phyloP scores from a whole-genome alignment of 2,329 filamentous ascomycete genomes.

The Parascedosporium putredinis region DNA sequence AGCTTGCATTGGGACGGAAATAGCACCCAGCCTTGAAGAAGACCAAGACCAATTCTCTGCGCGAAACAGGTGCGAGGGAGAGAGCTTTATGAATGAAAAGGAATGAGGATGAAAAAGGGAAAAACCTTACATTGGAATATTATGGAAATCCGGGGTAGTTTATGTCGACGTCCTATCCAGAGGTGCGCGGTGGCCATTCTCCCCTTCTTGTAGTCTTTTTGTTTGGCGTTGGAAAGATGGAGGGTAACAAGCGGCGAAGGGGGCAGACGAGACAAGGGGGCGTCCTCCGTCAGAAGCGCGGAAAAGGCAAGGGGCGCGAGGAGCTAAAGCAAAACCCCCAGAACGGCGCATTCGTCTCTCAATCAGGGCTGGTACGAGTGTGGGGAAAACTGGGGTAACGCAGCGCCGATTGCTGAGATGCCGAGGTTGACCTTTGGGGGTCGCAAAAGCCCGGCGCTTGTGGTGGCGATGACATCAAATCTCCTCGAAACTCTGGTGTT shows the following conservation, averaged over 20 bases:
- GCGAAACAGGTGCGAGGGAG: too few species aligned
- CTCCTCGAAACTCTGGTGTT: not conserved
- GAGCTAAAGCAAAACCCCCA: too few species aligned
- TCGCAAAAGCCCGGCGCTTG: not conserved
- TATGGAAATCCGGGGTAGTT: not conserved
- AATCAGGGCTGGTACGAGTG: not conserved
- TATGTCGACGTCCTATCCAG: not conserved
- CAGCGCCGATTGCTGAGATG: not conserved
- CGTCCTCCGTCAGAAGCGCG: too few species aligned
- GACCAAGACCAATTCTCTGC: too few species aligned
- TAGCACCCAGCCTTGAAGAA: too few species aligned
- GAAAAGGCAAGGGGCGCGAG: too few species aligned
- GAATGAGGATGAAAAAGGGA: not conserved
- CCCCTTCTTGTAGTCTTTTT: slow-evolving; percentile 1
- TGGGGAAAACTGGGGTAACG: not conserved
- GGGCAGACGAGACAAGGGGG: too few species aligned
- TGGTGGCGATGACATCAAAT: not conserved
- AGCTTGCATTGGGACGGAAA: too few species aligned
- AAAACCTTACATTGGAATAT: not conserved
- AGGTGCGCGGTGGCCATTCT: not conserved
- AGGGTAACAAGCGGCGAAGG: too few species aligned
- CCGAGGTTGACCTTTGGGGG: not conserved
- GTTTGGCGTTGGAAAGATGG: too few species aligned
- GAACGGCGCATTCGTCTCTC: too few species aligned
- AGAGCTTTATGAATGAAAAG: not conserved